These are phyloP conservation scores for Psidium guajava DNA, from an alignment of 345 rosid genomes.

Conservation along the genomic window DNA sequence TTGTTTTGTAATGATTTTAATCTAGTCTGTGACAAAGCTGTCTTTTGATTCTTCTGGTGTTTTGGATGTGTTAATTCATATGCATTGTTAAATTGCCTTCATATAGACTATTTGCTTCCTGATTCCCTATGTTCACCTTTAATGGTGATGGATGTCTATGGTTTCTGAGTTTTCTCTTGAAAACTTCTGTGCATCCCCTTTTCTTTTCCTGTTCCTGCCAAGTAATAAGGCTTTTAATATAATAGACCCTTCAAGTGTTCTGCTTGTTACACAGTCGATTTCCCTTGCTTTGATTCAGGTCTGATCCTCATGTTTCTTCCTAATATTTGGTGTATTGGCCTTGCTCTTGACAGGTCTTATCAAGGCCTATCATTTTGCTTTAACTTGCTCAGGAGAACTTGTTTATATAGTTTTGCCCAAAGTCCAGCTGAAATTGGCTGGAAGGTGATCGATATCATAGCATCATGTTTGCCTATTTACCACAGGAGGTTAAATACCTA, in stretches of 20 bases:
- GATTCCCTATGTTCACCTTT: background rate
- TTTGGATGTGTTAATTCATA: background rate
- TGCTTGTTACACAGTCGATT: background rate
- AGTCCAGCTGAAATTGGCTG: background rate
- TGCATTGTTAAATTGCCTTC: background rate
- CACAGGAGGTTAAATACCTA: background rate
- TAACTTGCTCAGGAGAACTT: background rate
- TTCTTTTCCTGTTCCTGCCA: background rate
- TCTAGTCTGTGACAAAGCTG: background rate
- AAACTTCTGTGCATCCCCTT: background rate
- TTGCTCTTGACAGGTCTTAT: background rate
- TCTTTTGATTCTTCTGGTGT: background rate
- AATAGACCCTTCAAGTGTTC: background rate
- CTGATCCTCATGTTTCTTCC: background rate
- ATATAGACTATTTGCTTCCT: background rate
- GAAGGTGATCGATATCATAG: background rate
- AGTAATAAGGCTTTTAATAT: background rate
- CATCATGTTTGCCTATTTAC: background rate
- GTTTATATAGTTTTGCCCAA: background rate
- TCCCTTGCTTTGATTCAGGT: background rate
- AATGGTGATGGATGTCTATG: background rate
- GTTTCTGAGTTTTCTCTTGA: background rate
- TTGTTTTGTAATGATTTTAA: background rate
- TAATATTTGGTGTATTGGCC: background rate
- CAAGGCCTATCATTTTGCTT: background rate